These are phyloP conservation scores for Prinsepia uniflora DNA, from an alignment of 306 rosid genomes.

Conservation along the genomic window DNA sequence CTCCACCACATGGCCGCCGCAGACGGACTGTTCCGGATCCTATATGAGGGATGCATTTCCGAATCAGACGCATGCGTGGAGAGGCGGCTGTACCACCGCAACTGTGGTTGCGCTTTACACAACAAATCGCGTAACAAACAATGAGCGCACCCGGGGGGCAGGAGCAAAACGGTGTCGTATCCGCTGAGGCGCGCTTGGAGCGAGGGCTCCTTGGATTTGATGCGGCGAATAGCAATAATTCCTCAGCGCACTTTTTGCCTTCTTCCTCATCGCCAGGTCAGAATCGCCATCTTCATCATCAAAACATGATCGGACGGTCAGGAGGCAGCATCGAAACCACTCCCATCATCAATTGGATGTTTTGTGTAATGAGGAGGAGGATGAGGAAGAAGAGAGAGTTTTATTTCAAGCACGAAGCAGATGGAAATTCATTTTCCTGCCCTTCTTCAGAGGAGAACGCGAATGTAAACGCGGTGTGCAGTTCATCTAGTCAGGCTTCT, in stretches of 20 bases:
- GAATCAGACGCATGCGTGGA: constrained; percentile 40
- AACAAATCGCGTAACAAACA: constrained; percentile 8
- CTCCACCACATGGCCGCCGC: constrained; percentile 13
- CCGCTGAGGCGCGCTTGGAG: constrained; percentile 54
- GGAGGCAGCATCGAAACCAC: not conserved
- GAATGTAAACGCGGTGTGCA: constrained; percentile 36
- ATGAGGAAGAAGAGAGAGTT: not conserved
- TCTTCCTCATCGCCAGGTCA: constrained; percentile 4
- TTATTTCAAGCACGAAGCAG: constrained; percentile 30
- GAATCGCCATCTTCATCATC: no score
- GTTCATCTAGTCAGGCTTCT: constrained; percentile 50
- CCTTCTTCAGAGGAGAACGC: constrained; percentile 40
- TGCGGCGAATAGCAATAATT: not conserved
- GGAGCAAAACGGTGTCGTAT: constrained; percentile 39
- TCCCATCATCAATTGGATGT: not conserved
- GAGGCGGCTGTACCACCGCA: constrained; percentile 60
- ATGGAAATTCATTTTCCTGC: constrained; percentile 35
- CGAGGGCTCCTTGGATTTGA: constrained; percentile 42
- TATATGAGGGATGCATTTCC: constrained; percentile 55
- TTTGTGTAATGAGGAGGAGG: not conserved
- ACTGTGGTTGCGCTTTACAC: constrained; percentile 32
- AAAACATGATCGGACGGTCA: not conserved
- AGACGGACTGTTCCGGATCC: constrained; percentile 33
- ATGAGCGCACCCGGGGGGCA: constrained; percentile 25
- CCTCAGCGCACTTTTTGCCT: constrained; percentile 28